Base-by-base conservation (phyloP, 768 basidiomycete species). In the Antrodiella citrinella region DNA sequence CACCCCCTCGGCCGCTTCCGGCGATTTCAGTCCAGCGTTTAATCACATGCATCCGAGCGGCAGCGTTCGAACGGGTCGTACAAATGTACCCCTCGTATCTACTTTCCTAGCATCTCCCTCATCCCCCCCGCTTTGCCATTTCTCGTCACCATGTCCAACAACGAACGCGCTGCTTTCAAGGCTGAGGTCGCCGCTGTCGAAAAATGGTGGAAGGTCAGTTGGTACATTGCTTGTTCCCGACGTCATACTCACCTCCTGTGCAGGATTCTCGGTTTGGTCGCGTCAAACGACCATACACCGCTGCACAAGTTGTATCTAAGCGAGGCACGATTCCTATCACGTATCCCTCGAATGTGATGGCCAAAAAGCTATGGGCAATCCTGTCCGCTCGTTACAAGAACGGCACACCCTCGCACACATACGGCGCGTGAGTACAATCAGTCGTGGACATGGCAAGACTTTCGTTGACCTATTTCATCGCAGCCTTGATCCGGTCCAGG, bases 401-500 rank as follows among this genome's bases (percentile, higher is more conserved):
- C 51, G 79, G 84, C 26, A 88, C 88, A 3, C 86, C 89, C 0
- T 93, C 90, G 19, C 91, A 94, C 65, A 99, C 96, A 54, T 99
- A 98, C 63, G 96, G 96, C 72, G 94, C 94, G 92, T 97, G 65
- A 79, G 94, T 86, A 41, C 11, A 38, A 2, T 7, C 39, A 38
- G 44, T 11, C 3, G 20, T 13, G n/a, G n/a, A n/a, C n/a, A n/a
- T n/a, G n/a, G n/a, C n/a, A n/a, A n/a, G n/a, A n/a, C n/a, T n/a
- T n/a, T n/a, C n/a, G n/a, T n/a, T 35, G 30, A 35, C 44, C 45
- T 51, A 44, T 39, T 25, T 20, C 24, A 47, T 4, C 48, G n/a
- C 58, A 97, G 95, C 19, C 84, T 99, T 56, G 96, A 99, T 66
- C 91, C 94, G 0, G 92, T 99, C 4, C 96, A 99, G 69, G 80